Evolutionary conservation across 2,329 filamentous ascomycete genomes (phyloP).

Genomic region (Rhexocercosporidium sp.): DNA sequence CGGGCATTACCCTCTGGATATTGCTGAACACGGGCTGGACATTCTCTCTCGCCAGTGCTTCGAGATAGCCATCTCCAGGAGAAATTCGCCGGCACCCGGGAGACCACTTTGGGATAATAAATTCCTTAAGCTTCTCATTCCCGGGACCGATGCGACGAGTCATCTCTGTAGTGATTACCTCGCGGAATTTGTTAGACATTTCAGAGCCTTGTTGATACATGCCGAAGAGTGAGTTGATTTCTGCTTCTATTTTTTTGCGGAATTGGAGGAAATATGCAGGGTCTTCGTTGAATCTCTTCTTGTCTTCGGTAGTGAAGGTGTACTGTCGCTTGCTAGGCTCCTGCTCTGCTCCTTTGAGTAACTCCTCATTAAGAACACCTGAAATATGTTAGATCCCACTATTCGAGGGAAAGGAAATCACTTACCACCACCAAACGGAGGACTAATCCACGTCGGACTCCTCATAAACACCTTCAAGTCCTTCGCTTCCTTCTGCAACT

Average conservation of each 20-base stretch:
- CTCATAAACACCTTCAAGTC: background rate
- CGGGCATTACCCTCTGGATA: slow-evolving; percentile 47
- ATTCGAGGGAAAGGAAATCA: background rate
- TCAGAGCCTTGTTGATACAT: slow-evolving; percentile 50
- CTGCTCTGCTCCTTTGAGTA: slow-evolving; percentile 33
- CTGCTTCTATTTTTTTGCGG: slow-evolving; percentile 50
- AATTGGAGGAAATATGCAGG: slow-evolving; percentile 49
- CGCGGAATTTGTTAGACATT: slow-evolving; percentile 46
- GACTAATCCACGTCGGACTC: background rate
- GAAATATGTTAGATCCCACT: background rate
- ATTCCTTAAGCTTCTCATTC: slow-evolving; percentile 49
- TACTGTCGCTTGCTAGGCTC: slow-evolving; percentile 47
- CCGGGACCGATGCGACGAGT: slow-evolving; percentile 48
- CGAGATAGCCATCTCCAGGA: slow-evolving; percentile 50
- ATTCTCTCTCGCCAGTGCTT: slow-evolving; percentile 50
- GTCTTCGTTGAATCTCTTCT: slow-evolving; percentile 47
- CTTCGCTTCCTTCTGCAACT: slow-evolving; percentile 43
- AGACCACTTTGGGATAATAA: slow-evolving; percentile 49
- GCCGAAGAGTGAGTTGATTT: slow-evolving; percentile 49
- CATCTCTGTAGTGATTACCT: slow-evolving; percentile 51
- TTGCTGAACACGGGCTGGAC: slow-evolving; percentile 46
- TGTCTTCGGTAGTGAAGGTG: slow-evolving; percentile 47
- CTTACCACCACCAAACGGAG: background rate
- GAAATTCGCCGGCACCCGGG: slow-evolving; percentile 49
- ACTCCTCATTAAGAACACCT: background rate